Evolutionary conservation across 495 filamentous ascomycete genomes (phyloP).

Genomic region (Penicillium samsonianum): DNA sequence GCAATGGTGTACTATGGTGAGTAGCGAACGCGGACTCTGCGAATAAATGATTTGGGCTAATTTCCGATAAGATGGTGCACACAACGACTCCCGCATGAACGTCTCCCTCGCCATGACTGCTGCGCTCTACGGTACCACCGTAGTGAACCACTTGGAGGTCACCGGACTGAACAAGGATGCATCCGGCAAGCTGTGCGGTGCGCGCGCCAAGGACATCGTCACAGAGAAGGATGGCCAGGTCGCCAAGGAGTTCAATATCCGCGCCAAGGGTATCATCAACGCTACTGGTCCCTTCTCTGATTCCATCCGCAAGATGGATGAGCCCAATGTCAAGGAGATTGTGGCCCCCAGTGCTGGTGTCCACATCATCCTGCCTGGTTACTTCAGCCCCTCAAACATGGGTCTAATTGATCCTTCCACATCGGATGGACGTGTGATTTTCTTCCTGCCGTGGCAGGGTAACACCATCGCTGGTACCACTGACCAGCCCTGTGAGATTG

Average conservation of each 20-base stretch:
- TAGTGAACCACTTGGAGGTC: slow-evolving; percentile 93
- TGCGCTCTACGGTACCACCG: slow-evolving; percentile 86
- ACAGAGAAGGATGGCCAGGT: slow-evolving; percentile 56
- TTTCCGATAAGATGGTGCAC: slow-evolving; percentile 71
- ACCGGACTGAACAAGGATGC: slow-evolving; percentile 79
- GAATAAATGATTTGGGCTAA: neutral
- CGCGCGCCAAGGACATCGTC: slow-evolving; percentile 74
- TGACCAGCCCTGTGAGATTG: slow-evolving; percentile 80
- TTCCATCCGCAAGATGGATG: slow-evolving; percentile 88
- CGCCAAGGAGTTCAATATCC: slow-evolving; percentile 67
- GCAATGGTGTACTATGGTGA: slow-evolving; percentile 93
- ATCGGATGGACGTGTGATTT: slow-evolving; percentile 95
- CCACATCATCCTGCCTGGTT: slow-evolving; percentile 92
- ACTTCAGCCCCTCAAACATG: slow-evolving; percentile 94
- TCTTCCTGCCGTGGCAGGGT: slow-evolving; percentile 99
- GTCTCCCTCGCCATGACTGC: slow-evolving; percentile 95
- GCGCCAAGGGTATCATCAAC: slow-evolving; percentile 91
- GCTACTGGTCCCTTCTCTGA: slow-evolving; percentile 97
- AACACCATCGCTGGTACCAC: slow-evolving; percentile 99
- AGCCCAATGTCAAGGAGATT: slow-evolving; percentile 73
- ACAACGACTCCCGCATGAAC: slow-evolving; percentile 99
- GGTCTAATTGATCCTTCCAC: slow-evolving; percentile 93
- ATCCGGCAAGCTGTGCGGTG: slow-evolving; percentile 77
- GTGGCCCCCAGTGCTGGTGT: slow-evolving; percentile 93
- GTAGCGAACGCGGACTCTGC: slow-evolving; percentile 12